Percentiles rank a stretch among this genome's conserved stretches.
Evolutionary conservation across 805 yeast species (phyloP).

Genomic region (Schwanniomyces occidentalis): DNA sequence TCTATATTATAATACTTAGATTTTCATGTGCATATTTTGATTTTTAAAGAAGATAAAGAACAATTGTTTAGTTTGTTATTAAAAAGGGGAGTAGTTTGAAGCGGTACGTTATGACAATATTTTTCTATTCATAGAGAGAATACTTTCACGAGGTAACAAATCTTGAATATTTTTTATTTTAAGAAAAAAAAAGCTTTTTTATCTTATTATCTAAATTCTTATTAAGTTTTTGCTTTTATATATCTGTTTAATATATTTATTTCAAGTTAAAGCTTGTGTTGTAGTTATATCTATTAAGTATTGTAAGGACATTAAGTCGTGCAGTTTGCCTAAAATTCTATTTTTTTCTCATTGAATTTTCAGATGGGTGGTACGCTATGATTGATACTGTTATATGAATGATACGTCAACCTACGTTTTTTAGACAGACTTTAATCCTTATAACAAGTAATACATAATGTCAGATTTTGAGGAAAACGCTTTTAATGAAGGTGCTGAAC

Average conservation of each 20-base stretch:
- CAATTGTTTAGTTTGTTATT: conserved; percentile 3
- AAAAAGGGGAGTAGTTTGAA: conserved; percentile 2
- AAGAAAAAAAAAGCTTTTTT: conserved; percentile 4
- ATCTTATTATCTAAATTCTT: conserved; percentile 5
- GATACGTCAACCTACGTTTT: conserved; percentile 1
- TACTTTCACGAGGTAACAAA: conserved; percentile 1
- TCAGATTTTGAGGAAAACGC: conserved; percentile 46
- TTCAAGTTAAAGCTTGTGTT: not conserved
- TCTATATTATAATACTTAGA: conserved; percentile 4
- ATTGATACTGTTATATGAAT: not conserved
- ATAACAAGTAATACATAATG: conserved; percentile 20
- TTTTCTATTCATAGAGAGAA: conserved; percentile 7
- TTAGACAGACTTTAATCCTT: too few species aligned
- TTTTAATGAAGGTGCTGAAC: conserved; percentile 69
- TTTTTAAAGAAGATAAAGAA: conserved; percentile 4
- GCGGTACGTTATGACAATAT: conserved; percentile 4
- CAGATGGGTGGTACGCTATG: conserved; percentile 5
- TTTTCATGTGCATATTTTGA: conserved; percentile 8
- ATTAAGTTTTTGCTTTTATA: conserved; percentile 2
- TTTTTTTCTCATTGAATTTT: conserved; percentile 7
- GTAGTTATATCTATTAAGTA: not conserved
- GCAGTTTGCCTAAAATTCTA: too few species aligned
- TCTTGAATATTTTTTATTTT: conserved; percentile 1
- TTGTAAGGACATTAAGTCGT: conserved; percentile 1
- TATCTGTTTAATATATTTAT: conserved; percentile 8